phyloP scores from a whole-genome alignment of 306 rosid species.

The Quercus robur region DNA sequence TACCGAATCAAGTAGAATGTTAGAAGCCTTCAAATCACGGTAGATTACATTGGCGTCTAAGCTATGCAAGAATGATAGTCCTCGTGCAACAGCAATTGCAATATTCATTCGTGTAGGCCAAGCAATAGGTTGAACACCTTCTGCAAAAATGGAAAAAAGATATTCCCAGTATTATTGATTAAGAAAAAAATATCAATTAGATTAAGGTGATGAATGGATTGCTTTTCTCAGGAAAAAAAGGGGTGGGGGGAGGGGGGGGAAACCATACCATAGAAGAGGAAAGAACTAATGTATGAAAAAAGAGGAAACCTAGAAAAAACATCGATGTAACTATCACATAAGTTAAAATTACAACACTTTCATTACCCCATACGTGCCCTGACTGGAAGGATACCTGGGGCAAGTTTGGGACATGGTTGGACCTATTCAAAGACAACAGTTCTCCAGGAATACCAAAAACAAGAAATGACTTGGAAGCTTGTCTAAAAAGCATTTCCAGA shows the following conservation, averaged over 20 bases:
- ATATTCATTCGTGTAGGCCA: slow-evolving; percentile 72
- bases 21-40: slow-evolving; percentile 94
- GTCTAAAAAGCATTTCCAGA: not conserved
- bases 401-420: not conserved
- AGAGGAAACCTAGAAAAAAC: not conserved
- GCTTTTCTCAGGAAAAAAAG: not conserved
- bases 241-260: rapidly evolving
- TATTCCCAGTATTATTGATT: not conserved
- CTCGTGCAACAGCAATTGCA: slow-evolving; percentile 74
- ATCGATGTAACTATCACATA: not conserved
- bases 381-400: not conserved
- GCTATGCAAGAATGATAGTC: slow-evolving; percentile 71
- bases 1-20: slow-evolving; percentile 88
- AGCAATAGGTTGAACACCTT: slow-evolving; percentile 75
- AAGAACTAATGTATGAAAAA: not conserved
- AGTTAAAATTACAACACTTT: not conserved
- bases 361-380: not conserved
- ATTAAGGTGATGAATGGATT: not conserved
- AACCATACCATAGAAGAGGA: not conserved
- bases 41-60: slow-evolving; percentile 76
- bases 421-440: not conserved
- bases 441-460: not conserved
- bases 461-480: not conserved
- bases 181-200: not conserved
- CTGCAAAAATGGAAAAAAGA: slow-evolving; percentile 36